Evolutionary conservation across 805 yeast species (phyloP), one percentile per base, ranked within the genome.

Genomic region (Candida nitratophila): DNA sequence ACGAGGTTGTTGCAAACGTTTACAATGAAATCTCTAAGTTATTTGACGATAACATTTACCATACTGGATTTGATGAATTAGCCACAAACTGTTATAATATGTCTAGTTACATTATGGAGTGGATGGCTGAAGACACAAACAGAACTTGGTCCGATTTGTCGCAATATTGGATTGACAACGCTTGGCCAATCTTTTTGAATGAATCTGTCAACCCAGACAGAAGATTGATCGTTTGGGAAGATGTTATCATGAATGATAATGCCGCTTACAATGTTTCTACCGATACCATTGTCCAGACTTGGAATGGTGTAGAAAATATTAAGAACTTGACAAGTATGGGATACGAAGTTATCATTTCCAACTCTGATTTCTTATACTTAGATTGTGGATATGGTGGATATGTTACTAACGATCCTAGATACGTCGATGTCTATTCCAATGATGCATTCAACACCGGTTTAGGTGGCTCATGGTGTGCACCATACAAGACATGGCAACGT

Each of bases 401-500:
- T 56, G 55, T 60, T 12, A 50, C 68, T 20, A 65, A 66, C 49
- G 69, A 66, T 49, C 61, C 63, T 2, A 44, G 67, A 26, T 63
- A 63, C 49, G 46, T 57, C 22, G 66, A 56, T 38, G 46, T 43
- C n/a, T 50, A 52, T 8, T 50, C 43, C 5, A 52, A 53, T 34
- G 50, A 47, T 8, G 58, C 45, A 17, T 63, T 60, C 53, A 66
- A 66, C 50, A 47, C 52, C 17, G 61, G 63, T 4, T 31, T 38
- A 33, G 69, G 66, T 21, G 70, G 71, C 8, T 60, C 67, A 2
- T 67, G 69, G 68, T 68, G 73, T 48, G 66, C 59, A 24, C 73
- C 74, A 8, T 69, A 69, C 55, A 69, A 68, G 50, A 65, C 68
- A 1, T 69, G 70, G 70, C 73, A 69, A 48, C 49, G 68, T 41